Evolutionary conservation across 192 early-diverging fungal species (phyloP).

Genomic region (Coemansia sp.): DNA sequence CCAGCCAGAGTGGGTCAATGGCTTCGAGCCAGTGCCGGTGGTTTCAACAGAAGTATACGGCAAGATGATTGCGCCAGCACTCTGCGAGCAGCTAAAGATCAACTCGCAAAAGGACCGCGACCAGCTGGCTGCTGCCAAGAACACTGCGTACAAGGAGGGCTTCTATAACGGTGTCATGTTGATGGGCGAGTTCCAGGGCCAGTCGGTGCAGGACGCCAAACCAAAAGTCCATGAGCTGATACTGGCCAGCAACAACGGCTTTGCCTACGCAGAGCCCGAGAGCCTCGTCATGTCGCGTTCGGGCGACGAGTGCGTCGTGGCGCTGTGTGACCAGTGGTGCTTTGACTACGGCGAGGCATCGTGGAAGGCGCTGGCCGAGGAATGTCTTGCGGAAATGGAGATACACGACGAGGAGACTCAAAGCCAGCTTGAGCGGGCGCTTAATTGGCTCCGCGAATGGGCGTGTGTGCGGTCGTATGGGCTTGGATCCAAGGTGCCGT

Average conservation of each 20-base stretch:
- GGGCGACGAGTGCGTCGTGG: constrained; percentile 97
- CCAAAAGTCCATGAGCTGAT: constrained; percentile 72
- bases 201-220: constrained; percentile 90
- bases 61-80: constrained; percentile 76
- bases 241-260: constrained; percentile 68
- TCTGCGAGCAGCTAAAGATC: constrained; percentile 93
- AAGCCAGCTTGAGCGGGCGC: constrained; percentile 78
- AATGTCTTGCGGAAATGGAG: constrained; percentile 80
- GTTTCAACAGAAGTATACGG: constrained; percentile 86
- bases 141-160: constrained; percentile 94
- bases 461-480: constrained; percentile 95
- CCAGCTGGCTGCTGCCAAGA: constrained; percentile 92
- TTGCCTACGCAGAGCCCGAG: constrained; percentile 96
- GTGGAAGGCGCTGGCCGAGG: constrained; percentile 75
- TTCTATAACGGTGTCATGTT: constrained; percentile 91
- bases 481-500: constrained; percentile 88
- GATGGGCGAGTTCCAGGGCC: constrained; percentile 78
- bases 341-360: constrained; percentile 91
- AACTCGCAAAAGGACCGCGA: constrained; percentile 93
- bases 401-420: constrained; percentile 78
- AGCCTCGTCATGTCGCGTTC: constrained; percentile 86
- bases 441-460: constrained; percentile 96
- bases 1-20: constrained; percentile 80
- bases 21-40: constrained; percentile 81
- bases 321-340: constrained; percentile 97